phyloP scores from a whole-genome alignment of 1,284 basidiomycete genomes.

The Apiotrichum domesticum region DNA sequence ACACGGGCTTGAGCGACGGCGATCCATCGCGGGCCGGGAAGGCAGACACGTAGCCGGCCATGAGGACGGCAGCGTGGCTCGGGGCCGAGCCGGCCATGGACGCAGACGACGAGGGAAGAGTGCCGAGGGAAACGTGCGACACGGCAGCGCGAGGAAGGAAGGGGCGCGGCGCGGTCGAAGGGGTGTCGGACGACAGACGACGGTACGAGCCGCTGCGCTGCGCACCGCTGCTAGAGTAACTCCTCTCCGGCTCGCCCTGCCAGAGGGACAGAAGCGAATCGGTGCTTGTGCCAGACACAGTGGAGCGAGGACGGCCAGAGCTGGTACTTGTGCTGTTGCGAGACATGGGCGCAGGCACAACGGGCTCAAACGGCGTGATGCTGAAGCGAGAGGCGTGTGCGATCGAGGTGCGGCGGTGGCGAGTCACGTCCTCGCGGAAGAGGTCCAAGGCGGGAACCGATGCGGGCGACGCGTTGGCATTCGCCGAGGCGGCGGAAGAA shows the following conservation, averaged over 20 bases:
- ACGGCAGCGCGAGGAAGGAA: constrained; percentile 28
- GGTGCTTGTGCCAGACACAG: constrained; percentile 16
- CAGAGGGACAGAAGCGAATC: constrained; percentile 31
- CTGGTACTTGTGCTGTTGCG: constrained; percentile 12
- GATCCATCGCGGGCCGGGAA: constrained; percentile 29
- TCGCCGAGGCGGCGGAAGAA: constrained; percentile 21
- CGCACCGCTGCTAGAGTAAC: constrained; percentile 2
- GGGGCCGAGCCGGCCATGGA: constrained; percentile 36
- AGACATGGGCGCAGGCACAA: constrained; percentile 8
- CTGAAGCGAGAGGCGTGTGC: not conserved
- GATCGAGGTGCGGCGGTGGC: constrained; percentile 33
- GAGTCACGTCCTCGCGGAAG: constrained; percentile 21
- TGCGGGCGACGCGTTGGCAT: constrained; percentile 24
- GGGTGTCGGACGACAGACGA: constrained; percentile 20
- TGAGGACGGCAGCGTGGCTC: constrained; percentile 29
- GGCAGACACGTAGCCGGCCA: constrained; percentile 33
- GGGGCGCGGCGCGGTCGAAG: constrained; percentile 5
- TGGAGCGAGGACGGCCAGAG: not conserved
- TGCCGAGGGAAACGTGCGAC: constrained; percentile 35
- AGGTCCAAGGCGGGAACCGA: constrained; percentile 33
- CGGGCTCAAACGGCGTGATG: constrained; percentile 3
- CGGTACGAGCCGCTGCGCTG: constrained; percentile 5
- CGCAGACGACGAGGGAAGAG: constrained; percentile 12
- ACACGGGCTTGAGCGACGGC: constrained; percentile 8
- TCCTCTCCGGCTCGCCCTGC: constrained; percentile 18